Evolutionary conservation across 257 asterid genomes (phyloP), one percentile per base, ranked within the genome.

Genomic region (Coffea canephora): DNA sequence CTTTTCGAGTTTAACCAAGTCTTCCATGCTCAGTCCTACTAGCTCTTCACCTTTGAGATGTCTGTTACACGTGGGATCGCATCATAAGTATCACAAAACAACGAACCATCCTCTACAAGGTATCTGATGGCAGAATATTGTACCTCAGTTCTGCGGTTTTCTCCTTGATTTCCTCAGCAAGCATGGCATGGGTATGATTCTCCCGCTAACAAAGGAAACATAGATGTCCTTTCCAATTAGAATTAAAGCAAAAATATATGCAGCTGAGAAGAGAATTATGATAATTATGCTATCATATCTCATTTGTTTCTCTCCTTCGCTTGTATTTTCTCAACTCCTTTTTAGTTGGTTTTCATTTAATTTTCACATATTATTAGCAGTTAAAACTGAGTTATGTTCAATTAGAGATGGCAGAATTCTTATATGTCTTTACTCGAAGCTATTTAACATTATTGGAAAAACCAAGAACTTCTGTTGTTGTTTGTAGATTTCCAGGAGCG

Each of bases 1-100:
- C 81, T 84, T 94, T 87, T 94, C 98, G 12, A 94, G 90, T 86
- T 75, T 94, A 59, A 85, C 81, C 88, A 94, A 78, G 25, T 90
- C 97, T 65, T 86, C 88, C 84, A 92, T 19, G 43, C 83, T 82
- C 73, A 94, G 97, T 49, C 84, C 97, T 80, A 89, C 85, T 62
- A 92, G 87, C 77, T 90, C 97, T 84, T 94, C 95, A 81, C 96
- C 98, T 66, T 78, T 83, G 6, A 94, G 95, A 77, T 85, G 93
- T 90, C 96, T 91, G 67, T 18, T 41, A 27, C 65, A 43, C 12
- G 75, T 43, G 74, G 36, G 46, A 70, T 19, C 13, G 4, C 11
- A 71, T 13, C 57, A 71, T 45, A 71, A 52, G 5, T 19, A 11
- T 70, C 74, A 45, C 11, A 23, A 23, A 46, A 1, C 21, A 39